These are phyloP conservation scores for Rhizopus stolonifer DNA, from an alignment of 371 early-diverging fungal genomes.

Conservation along the genomic window DNA sequence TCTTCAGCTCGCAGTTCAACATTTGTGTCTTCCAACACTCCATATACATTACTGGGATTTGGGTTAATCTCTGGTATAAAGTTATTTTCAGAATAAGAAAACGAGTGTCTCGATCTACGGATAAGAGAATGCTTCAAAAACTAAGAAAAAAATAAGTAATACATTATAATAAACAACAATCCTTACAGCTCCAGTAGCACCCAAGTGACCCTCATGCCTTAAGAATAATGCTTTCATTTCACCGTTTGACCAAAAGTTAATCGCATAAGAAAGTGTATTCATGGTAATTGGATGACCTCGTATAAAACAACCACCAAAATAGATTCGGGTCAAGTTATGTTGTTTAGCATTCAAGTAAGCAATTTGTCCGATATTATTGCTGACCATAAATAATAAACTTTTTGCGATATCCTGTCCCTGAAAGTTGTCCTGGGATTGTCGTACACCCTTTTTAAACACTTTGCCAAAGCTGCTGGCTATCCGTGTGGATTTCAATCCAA, in stretches of 20 bases:
- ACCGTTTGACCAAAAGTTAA: conserved; percentile 96
- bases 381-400: conserved; percentile 88
- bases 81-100: conserved; percentile 74
- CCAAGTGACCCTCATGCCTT: conserved; percentile 96
- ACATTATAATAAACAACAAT: conserved; percentile 26
- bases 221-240: conserved; percentile 92
- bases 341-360: conserved; percentile 94
- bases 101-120: conserved; percentile 48
- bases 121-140: conserved; percentile 23
- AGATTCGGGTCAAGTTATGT: conserved; percentile 88
- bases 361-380: conserved; percentile 98
- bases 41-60: conserved; percentile 16
- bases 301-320: conserved; percentile 96
- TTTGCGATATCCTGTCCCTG: conserved; percentile 81
- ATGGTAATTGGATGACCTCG: conserved; percentile 96
- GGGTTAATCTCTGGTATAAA: conserved; percentile 19
- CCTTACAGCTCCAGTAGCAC: conserved; percentile 89
- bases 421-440: conserved; percentile 60
- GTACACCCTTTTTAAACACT: conserved; percentile 81
- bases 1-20: conserved; percentile 18
- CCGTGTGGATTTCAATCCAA: conserved; percentile 87
- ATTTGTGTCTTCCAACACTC: conserved; percentile 20
- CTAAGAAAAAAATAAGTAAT: conserved; percentile 10
- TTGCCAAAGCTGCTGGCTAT: conserved; percentile 96
- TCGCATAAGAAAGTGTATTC: conserved; percentile 94